A percentile compares a stretch with the other conserved stretches of the same genome.
phyloP scores from a whole-genome alignment of 2,329 filamentous ascomycete genomes.

The Beauveria rudraprayagi region DNA sequence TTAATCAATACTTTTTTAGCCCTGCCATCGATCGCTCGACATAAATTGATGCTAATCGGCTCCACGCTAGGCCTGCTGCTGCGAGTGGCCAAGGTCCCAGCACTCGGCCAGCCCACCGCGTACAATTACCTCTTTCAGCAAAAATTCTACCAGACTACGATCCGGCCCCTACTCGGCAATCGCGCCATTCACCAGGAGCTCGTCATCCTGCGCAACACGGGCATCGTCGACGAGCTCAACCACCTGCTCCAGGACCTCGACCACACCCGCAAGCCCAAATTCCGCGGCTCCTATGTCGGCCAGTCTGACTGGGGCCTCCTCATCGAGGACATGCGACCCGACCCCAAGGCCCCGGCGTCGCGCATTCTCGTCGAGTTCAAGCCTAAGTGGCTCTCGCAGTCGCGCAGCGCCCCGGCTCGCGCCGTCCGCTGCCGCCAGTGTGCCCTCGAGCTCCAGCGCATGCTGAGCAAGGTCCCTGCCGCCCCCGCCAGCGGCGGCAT shows the following conservation, averaged over 20 bases:
- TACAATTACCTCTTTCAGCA: constrained; percentile 32
- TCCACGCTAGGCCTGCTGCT: constrained; percentile 24
- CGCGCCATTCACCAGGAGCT: constrained; percentile 30
- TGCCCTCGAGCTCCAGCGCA: constrained; percentile 41
- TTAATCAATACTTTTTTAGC: not conserved
- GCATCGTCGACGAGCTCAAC: constrained; percentile 40
- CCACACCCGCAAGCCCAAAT: constrained; percentile 33
- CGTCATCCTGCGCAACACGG: constrained; percentile 28
- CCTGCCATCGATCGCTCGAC: not conserved
- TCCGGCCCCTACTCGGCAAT: constrained; percentile 26
- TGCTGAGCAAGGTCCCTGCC: constrained; percentile 20
- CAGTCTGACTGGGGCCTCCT: constrained; percentile 58
- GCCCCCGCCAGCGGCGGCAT: constrained; percentile 5
- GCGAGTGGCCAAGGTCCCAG: constrained; percentile 31
- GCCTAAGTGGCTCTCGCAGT: constrained; percentile 76
- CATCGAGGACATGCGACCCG: constrained; percentile 60
- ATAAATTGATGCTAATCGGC: constrained; percentile 7
- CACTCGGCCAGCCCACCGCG: constrained; percentile 21
- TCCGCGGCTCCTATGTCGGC: constrained; percentile 41
- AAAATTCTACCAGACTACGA: constrained; percentile 26
- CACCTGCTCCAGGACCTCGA: constrained; percentile 43
- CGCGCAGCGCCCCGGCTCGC: constrained; percentile 56
- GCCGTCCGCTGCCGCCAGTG: constrained; percentile 68
- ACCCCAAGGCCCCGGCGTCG: constrained; percentile 12
- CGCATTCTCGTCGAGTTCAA: constrained; percentile 62